Evolutionary conservation across 2,329 filamentous ascomycete species (phyloP).

Genomic region (Colletotrichum tanaceti): DNA sequence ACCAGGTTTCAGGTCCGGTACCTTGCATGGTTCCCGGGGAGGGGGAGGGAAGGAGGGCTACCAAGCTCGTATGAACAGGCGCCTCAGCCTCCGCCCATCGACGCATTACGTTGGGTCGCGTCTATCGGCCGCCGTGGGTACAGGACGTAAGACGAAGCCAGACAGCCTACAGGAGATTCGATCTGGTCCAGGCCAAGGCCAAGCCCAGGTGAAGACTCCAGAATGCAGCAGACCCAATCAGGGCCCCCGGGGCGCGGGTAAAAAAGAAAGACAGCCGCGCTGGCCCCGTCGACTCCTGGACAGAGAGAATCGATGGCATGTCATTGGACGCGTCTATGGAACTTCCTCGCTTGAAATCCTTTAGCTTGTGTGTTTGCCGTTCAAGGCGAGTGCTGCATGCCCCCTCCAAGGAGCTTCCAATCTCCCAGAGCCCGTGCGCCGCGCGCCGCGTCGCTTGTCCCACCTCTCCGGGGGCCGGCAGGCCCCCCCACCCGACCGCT

Average conservation of each 20-base stretch:
- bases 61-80: constrained; percentile 33
- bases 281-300: not conserved
- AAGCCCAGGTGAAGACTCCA: not conserved
- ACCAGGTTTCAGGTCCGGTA: constrained; percentile 32
- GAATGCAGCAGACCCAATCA: constrained; percentile 39
- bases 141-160: not conserved
- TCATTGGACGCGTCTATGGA: constrained; percentile 28
- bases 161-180: constrained; percentile 3
- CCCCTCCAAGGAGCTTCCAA: constrained; percentile 1
- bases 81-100: constrained; percentile 34
- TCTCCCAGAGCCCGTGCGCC: constrained; percentile 9
- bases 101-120: constrained; percentile 4
- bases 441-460: constrained; percentile 38
- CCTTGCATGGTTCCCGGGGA: constrained; percentile 9
- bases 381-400: not conserved
- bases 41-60: too few relatives aligned
- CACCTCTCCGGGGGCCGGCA: not conserved
- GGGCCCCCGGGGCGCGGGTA: not conserved
- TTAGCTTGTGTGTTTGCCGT: constrained; percentile 1
- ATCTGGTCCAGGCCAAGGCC: constrained; percentile 10
- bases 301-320: not conserved
- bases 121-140: not conserved
- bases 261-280: constrained; percentile 36
- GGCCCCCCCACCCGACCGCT: constrained; percentile 21
- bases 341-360: not conserved